These are phyloP conservation scores for Marasmius sp. DNA, from an alignment of 1,284 basidiomycete species.

Conservation along the genomic window DNA sequence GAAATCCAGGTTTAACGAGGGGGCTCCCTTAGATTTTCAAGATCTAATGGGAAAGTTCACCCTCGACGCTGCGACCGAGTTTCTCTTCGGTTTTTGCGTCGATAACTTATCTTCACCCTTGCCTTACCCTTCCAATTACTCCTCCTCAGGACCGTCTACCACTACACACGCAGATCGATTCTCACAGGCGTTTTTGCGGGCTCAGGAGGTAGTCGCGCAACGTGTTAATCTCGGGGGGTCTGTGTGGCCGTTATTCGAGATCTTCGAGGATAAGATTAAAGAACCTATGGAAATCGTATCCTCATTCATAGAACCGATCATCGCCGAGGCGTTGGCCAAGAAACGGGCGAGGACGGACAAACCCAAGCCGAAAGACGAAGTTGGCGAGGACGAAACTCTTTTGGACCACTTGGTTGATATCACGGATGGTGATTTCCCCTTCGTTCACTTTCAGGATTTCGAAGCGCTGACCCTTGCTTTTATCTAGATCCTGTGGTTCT, in stretches of 20 bases:
- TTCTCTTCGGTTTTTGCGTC: slow-evolving; percentile 43
- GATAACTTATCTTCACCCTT: slow-evolving; percentile 34
- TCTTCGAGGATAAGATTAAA: slow-evolving; percentile 31
- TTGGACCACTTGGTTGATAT: slow-evolving; percentile 30
- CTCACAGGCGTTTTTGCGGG: slow-evolving; percentile 29
- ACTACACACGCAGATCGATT: slow-evolving; percentile 29
- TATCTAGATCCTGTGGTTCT: slow-evolving; percentile 34
- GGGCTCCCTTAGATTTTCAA: slow-evolving; percentile 49
- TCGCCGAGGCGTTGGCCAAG: slow-evolving; percentile 28
- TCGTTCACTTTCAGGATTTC: background rate
- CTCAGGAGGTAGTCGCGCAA: slow-evolving; percentile 19
- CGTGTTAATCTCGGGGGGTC: slow-evolving; percentile 31
- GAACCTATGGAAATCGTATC: slow-evolving; percentile 38
- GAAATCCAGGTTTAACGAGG: slow-evolving; percentile 6
- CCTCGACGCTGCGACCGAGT: slow-evolving; percentile 46
- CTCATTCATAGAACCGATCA: slow-evolving; percentile 37
- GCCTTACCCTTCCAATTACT: slow-evolving; percentile 29
- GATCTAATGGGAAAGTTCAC: slow-evolving; percentile 42
- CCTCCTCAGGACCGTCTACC: slow-evolving; percentile 19
- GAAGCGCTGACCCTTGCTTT: slow-evolving; percentile 15
- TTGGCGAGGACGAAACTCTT: slow-evolving; percentile 24
- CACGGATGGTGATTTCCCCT: slow-evolving; percentile 24
- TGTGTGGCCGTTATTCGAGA: slow-evolving; percentile 39
- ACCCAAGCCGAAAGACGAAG: slow-evolving; percentile 11
- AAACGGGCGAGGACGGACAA: slow-evolving; percentile 15